Conservation (phyloP, 139 green algal species). For the Axilococcus clingmanii region DNA sequence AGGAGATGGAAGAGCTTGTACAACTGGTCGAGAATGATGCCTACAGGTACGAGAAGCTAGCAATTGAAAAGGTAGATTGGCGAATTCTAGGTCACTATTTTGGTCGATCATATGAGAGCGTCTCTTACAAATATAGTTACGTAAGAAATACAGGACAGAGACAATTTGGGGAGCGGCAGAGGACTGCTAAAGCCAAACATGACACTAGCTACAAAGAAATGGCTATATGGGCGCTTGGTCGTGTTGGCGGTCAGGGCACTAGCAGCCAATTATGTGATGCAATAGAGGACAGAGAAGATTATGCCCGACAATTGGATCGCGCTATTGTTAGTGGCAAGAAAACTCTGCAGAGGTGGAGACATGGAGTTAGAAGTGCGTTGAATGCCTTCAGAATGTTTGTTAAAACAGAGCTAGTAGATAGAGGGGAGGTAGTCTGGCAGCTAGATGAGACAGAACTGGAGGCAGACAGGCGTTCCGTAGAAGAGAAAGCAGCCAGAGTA, state of each 20-base stretch:
- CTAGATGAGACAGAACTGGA: constrained; percentile 15
- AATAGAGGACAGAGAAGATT: constrained; percentile 12
- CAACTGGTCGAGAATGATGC: constrained; percentile 22
- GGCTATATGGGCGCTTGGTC: constrained; percentile 22
- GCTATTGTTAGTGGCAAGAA: constrained; percentile 34
- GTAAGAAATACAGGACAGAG: constrained; percentile 23
- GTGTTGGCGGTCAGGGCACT: constrained; percentile 17
- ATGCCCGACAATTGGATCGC: constrained; percentile 24
- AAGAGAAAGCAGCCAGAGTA: constrained; percentile 10
- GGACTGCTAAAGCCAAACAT: constrained; percentile 32
- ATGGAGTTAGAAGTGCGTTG: constrained; percentile 29
- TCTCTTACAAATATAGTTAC: constrained; percentile 30
- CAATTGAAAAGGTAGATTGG: constrained; percentile 31
- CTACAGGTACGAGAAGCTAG: constrained; percentile 19
- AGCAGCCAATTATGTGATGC: constrained; percentile 19
- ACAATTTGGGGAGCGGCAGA: not conserved
- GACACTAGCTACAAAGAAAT: constrained; percentile 36
- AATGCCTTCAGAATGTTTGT: constrained; percentile 33
- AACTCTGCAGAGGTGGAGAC: constrained; percentile 34
- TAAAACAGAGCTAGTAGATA: constrained; percentile 14
- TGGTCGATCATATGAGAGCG: constrained; percentile 25
- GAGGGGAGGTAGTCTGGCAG: constrained; percentile 31
- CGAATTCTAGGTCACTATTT: constrained; percentile 28
- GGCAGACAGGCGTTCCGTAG: constrained; percentile 1
- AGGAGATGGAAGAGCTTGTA: constrained; percentile 26